Base-by-base conservation (phyloP, 371 early-diverging fungal species). In the Gilbertella persicaria region DNA sequence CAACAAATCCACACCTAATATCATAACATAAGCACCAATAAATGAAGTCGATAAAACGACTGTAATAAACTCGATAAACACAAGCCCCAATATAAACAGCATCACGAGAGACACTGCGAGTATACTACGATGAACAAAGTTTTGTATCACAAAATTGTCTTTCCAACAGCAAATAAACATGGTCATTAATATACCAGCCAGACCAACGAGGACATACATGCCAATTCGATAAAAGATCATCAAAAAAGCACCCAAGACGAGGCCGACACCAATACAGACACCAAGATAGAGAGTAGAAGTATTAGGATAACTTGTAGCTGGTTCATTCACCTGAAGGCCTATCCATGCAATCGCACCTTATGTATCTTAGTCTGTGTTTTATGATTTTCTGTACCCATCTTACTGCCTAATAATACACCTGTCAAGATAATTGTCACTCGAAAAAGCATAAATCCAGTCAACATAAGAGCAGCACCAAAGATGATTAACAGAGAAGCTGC, bases 151-250 rank as follows among this genome's bases (percentile, higher is more conserved):
- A 26, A 67, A 60, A 14, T 73, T 66, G 3, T 55, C 54, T 43
- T 45, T 46, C 77, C 77, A 79, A 4, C 64, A 55, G 37, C 66
- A 67, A 17, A 75, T 41, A 44, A 55, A 79, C 0, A 77, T 50
- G 4, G 73, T 53, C 1, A 79, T 37, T 9, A 62, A 17, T 17
- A 58, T 60, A 9, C 69, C 71, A 8, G 59, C 59, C 21, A 63
- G n/a, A 1, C 37, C 23, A 0, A 62, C 62, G 0, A 74, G 17
- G 1, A 44, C 24, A 23, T 60, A 67, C 9, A 74, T 24, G 2
- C 58, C 44, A 0, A 62, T 9, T 25, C 39, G 45, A 53, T 59
- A 73, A 21, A 48, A 58, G 0, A 35, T 23, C n/a, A 64, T 37
- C 3, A 46, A 39, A 0, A 55, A n/a, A 6, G 43, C 20, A 5